Conservation (phyloP, 2,329 filamentous ascomycete genomes). For the Chrysoporthe deuterocubensis region DNA sequence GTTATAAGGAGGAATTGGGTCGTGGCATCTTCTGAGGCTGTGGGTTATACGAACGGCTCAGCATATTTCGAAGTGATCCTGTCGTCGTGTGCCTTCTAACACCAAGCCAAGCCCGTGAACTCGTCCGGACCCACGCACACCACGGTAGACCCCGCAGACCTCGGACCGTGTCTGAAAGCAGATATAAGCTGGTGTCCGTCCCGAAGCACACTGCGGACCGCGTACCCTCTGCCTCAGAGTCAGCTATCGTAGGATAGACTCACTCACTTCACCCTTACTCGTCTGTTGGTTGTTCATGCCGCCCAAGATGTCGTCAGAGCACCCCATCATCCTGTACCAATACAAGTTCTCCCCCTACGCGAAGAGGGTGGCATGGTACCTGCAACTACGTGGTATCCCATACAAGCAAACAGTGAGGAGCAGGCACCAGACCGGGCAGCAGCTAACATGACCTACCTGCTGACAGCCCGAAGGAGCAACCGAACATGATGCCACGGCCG, state of each 20-base stretch:
- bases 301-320: conserved; percentile 22
- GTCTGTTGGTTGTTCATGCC: background rate
- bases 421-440: conserved; percentile 7
- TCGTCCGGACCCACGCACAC: background rate
- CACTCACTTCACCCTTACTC: background rate
- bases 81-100: background rate
- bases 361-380: conserved; percentile 67
- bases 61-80: background rate
- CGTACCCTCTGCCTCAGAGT: background rate
- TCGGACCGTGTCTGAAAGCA: background rate
- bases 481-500: conserved; percentile 66
- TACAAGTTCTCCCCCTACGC: conserved; percentile 70
- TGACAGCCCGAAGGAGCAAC: conserved; percentile 61
- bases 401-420: conserved; percentile 69
- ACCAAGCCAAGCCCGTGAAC: background rate
- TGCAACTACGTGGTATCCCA: conserved; percentile 66
- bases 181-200: background rate
- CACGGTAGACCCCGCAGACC: no score
- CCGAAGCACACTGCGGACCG: background rate
- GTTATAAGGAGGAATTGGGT: background rate
- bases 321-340: conserved; percentile 65
- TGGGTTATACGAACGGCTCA: background rate
- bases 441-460: background rate
- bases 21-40: background rate
- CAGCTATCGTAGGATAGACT: background rate